A percentile compares a stretch with the other conserved stretches of the same genome.
Conservation (phyloP, 345 rosid species). For the Stellera chamaejasme region DNA sequence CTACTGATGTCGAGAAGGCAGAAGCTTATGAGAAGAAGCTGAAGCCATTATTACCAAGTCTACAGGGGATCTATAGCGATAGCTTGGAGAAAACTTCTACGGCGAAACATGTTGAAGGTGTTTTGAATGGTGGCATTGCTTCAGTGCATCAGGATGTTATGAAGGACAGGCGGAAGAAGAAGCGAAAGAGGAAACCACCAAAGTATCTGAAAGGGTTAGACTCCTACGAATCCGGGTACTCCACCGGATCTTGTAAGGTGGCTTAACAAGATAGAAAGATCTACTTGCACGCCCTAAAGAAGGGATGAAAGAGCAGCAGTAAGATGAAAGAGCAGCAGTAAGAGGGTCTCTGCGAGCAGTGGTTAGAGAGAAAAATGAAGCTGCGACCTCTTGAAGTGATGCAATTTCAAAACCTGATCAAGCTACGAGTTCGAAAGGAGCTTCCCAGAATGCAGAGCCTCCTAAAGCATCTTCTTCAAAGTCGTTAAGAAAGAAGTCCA, state of each 20-base stretch:
- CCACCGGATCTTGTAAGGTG: slow-evolving; percentile 98
- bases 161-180: slow-evolving; percentile 80
- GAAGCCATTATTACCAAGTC: slow-evolving; percentile 64
- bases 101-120: slow-evolving; percentile 65
- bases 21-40: slow-evolving; percentile 77
- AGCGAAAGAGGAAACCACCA: slow-evolving; percentile 92
- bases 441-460: slow-evolving; percentile 34
- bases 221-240: slow-evolving; percentile 92
- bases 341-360: slow-evolving; percentile 96
- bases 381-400: slow-evolving; percentile 27
- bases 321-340: slow-evolving; percentile 90
- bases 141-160: slow-evolving; percentile 49
- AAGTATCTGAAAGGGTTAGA: slow-evolving; percentile 97
- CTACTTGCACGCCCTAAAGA: slow-evolving; percentile 88
- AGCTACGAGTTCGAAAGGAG: slow-evolving; percentile 36
- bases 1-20: slow-evolving; percentile 72
- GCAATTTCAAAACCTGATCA: slow-evolving; percentile 35
- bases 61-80: slow-evolving; percentile 65
- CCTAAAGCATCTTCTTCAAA: slow-evolving; percentile 58
- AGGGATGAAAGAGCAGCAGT: too few species aligned
- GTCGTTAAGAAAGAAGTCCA: slow-evolving; percentile 86
- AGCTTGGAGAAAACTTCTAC: slow-evolving; percentile 82
- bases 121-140: slow-evolving; percentile 20
- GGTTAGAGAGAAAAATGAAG: slow-evolving; percentile 63
- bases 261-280: slow-evolving; percentile 95